Conservation (phyloP, 2,329 filamentous ascomycete species). For the Fonsecaea multimorphosa region DNA sequence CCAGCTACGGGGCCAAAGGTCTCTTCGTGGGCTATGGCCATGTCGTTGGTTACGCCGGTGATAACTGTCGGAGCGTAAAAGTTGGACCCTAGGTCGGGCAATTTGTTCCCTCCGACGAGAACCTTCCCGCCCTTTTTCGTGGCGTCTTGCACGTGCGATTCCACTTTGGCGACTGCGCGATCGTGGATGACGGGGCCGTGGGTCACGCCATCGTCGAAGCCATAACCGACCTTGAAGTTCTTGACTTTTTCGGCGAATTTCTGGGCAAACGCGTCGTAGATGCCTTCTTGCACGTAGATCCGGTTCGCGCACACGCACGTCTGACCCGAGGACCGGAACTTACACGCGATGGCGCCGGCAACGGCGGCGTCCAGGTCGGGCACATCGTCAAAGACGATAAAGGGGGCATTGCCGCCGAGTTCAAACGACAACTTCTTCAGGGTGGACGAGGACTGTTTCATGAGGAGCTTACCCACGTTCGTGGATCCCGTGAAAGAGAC, state of each 20-base stretch:
- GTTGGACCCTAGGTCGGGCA: constrained; percentile 77
- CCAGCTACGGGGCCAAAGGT: constrained; percentile 95
- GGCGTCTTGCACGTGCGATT: constrained; percentile 80
- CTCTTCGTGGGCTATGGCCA: constrained; percentile 85
- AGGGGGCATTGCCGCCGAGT: constrained; percentile 91
- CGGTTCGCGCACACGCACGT: constrained; percentile 84
- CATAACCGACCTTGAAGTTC: constrained; percentile 55
- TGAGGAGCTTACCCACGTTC: constrained; percentile 73
- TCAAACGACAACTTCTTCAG: constrained; percentile 89
- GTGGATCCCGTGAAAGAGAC: constrained; percentile 88
- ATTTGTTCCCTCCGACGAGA: constrained; percentile 73
- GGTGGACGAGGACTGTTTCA: constrained; percentile 85
- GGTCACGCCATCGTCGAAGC: constrained; percentile 54
- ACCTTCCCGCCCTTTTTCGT: constrained; percentile 77
- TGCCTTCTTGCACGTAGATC: constrained; percentile 59
- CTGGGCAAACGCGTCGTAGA: constrained; percentile 61
- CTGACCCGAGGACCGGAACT: constrained; percentile 94
- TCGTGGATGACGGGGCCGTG: constrained; percentile 70
- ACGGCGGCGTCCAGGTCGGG: constrained; percentile 87
- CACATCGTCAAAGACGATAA: constrained; percentile 91
- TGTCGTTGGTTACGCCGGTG: constrained; percentile 81
- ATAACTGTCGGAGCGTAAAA: constrained; percentile 93
- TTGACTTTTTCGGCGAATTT: constrained; percentile 62
- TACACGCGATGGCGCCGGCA: constrained; percentile 78
- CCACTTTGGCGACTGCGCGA: constrained; percentile 79